Conservation (phyloP, 441 rosid species). For the Jatropha multifida region DNA sequence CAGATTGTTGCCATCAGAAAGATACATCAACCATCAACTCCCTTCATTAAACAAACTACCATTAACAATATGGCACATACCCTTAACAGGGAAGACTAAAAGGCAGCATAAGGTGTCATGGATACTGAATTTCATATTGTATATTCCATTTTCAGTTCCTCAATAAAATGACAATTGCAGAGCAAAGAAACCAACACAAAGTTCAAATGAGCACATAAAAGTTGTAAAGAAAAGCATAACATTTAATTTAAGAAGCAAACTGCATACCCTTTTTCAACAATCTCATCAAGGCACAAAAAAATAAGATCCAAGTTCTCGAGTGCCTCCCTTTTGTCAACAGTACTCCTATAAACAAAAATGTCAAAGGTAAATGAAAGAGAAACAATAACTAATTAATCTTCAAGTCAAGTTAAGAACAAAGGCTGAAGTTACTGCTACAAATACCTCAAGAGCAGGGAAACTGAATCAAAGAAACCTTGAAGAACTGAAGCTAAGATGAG, state of each 20-base stretch:
- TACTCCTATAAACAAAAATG: slow-evolving; percentile 46
- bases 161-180: slow-evolving; percentile 3
- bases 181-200: background rate
- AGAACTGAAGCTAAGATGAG: slow-evolving; percentile 79
- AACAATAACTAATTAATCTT: background rate
- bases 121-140: background rate
- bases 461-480: slow-evolving; percentile 87
- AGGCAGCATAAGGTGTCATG: background rate
- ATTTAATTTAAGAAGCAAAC: background rate
- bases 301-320: slow-evolving; percentile 89
- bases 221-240: background rate
- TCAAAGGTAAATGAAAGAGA: slow-evolving; percentile 12
- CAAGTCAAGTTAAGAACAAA: slow-evolving; percentile 10
- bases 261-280: slow-evolving; percentile 84
- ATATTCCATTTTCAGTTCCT: background rate
- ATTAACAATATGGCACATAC: background rate
- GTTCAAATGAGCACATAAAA: background rate
- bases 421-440: background rate
- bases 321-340: slow-evolving; percentile 86
- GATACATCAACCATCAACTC: background rate
- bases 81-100: background rate
- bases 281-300: slow-evolving; percentile 83
- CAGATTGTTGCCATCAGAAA: background rate
- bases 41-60: background rate
- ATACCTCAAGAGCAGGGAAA: slow-evolving; percentile 80